Evolutionary conservation across 2,329 filamentous ascomycete species (phyloP), one percentile per base, ranked within the genome.

Genomic region (Lizonia empirigonia): DNA sequence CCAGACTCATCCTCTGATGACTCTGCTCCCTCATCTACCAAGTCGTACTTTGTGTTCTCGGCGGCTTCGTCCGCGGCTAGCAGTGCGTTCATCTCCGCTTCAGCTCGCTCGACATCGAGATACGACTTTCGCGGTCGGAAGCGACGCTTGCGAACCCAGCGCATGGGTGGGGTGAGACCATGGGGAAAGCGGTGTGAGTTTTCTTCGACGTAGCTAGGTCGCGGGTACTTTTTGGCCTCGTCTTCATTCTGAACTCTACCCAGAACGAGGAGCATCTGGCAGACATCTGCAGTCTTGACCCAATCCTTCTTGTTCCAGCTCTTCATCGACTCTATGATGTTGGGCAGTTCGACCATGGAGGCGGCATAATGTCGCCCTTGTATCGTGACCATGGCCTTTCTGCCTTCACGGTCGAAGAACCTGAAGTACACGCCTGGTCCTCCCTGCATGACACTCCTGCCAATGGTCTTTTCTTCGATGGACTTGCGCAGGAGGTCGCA

Each of bases 261-360:
- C 50, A 91, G 83, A 1, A 93, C 89, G 7, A 95, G 77, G 27
- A 96, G 81, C 89, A 96, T 95, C 76, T 96, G 91, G 61, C 88
- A 91, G 26, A 96, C 84, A 67, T 96, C 91, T 24, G 89, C 88
- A 7, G 89, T 89, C 76, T 96, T 96, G 78, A 92, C 91, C 79
- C 92, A 91, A 15, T 86, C 71, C 66, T 89, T 91, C 66, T 87
- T 87, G 70, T 96, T 91, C 89, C 91, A 96, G 52, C 89, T 92
- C 78, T 96, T 96, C 88, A 94, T 91, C 7, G 86, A 88, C 70
- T 96, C 91, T 5, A 92, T 86, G 50, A 96, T 89, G 53, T 89
- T 94, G 0, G 91, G 91, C 24, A 96, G 76, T 63, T 95, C 91
- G 7, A 96, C 86, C 70, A 96, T 79, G 16, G 87, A 83, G 19